Conservation (phyloP, 805 yeast genomes). For the Candida bentonensis region DNA sequence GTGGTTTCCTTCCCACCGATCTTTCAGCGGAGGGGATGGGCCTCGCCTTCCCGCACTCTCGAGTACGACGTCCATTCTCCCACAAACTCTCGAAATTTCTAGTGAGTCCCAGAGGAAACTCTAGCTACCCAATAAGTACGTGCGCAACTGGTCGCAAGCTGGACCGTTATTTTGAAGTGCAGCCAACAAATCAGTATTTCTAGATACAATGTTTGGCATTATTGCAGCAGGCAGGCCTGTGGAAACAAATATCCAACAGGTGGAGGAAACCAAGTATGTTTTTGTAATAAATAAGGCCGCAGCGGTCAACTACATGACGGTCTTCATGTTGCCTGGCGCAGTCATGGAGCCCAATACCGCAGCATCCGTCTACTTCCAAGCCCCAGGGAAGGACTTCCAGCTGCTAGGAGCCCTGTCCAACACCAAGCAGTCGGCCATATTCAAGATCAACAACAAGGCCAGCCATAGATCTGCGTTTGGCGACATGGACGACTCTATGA, state of each 20-base stretch:
- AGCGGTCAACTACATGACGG: conserved; percentile 60
- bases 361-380: conserved; percentile 80
- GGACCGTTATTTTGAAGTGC: too few species aligned
- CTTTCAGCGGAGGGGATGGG: too few species aligned
- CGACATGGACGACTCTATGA: conserved; percentile 38
- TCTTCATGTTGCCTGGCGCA: conserved; percentile 75
- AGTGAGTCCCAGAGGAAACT: too few species aligned
- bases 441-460: conserved; percentile 45
- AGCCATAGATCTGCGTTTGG: conserved; percentile 13
- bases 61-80: too few species aligned
- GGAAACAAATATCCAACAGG: conserved; percentile 34
- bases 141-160: too few species aligned
- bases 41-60: too few species aligned
- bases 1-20: too few species aligned
- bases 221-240: conserved; percentile 62
- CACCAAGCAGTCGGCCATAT: conserved; percentile 81
- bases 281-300: conserved; percentile 49
- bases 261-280: conserved; percentile 55
- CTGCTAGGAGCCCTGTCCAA: conserved; percentile 24
- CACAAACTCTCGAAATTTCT: too few species aligned
- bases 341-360: conserved; percentile 53
- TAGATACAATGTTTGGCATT: conserved; percentile 65
- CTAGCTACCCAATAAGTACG: too few species aligned
- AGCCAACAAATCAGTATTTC: too few species aligned
- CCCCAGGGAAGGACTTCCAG: conserved; percentile 39